phyloP scores from a whole-genome alignment of 2,329 filamentous ascomycete genomes.

The Chaetomiaceae sp. region DNA sequence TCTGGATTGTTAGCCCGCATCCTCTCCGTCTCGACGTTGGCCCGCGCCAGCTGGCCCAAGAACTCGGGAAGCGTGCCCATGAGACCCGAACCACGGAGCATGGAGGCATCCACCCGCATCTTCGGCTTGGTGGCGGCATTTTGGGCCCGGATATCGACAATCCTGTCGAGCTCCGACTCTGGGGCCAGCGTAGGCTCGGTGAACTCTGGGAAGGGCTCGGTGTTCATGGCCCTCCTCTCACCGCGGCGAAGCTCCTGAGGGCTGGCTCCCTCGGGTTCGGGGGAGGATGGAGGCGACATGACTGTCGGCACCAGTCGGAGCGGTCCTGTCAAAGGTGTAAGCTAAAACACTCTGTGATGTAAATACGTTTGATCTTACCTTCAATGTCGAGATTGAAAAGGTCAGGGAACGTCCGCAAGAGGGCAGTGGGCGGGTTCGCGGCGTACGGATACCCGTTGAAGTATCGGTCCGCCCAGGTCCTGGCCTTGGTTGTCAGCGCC shows the following conservation, averaged over 20 bases:
- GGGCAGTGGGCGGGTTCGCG: constrained; percentile 12
- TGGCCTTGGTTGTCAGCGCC: constrained; percentile 19
- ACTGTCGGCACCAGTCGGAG: constrained; percentile 11
- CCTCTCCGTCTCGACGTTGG: constrained; percentile 20
- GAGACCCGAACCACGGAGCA: constrained; percentile 22
- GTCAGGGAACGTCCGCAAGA: constrained; percentile 19
- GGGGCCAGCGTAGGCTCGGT: constrained; percentile 23
- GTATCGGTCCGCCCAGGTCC: constrained; percentile 21
- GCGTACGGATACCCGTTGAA: constrained; percentile 17
- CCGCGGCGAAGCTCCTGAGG: constrained; percentile 9
- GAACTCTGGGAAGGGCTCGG: constrained; percentile 23
- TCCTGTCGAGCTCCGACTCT: constrained; percentile 22
- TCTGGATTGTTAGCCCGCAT: constrained; percentile 17
- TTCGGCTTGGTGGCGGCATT: constrained; percentile 16
- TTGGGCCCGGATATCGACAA: constrained; percentile 20
- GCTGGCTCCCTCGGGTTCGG: constrained; percentile 16
- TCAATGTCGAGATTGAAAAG: constrained; percentile 22
- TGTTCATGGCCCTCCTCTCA: constrained; percentile 15
- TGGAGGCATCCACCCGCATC: constrained; percentile 23
- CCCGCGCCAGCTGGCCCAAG: constrained; percentile 23
- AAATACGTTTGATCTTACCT: neutral
- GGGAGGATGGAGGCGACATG: constrained; percentile 10
- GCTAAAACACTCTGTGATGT: neutral
- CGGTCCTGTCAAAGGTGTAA: constrained; percentile 11
- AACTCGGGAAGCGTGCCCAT: constrained; percentile 25